A percentile compares a stretch with the other conserved stretches of the same genome.
Conservation (phyloP, 202 grass and related monocot species). For the Dendrocalamus latiflorus region DNA sequence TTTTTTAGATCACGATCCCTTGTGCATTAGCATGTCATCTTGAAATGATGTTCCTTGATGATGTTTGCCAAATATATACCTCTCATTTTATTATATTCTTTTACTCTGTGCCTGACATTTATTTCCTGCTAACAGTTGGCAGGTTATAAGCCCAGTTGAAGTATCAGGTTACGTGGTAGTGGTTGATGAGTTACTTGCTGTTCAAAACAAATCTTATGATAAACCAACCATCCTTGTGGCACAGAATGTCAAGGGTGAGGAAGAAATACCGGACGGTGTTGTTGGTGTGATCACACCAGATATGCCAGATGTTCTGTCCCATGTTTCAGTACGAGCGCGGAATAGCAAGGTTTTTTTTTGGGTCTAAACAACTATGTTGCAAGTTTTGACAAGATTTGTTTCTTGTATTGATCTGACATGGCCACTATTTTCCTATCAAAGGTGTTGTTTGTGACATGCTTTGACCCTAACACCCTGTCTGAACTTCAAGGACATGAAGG, state of each 20-base stretch:
- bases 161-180: conserved; percentile 80
- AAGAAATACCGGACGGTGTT: conserved; percentile 91
- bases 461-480: conserved; percentile 57
- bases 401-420: conserved; percentile 9
- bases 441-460: conserved; percentile 95
- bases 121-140: conserved; percentile 64
- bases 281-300: conserved; percentile 91
- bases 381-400: conserved; percentile 5
- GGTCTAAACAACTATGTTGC: conserved; percentile 5
- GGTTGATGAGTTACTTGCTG: conserved; percentile 70
- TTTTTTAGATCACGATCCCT: neutral
- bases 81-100: conserved; percentile 7
- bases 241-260: conserved; percentile 88
- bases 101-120: conserved; percentile 28
- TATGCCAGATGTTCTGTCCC: conserved; percentile 98
- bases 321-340: conserved; percentile 96
- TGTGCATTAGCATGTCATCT: neutral
- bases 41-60: conserved; percentile 18
- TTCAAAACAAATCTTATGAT: conserved; percentile 84
- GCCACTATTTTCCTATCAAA: conserved; percentile 22
- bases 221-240: conserved; percentile 85
- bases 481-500: conserved; percentile 68
- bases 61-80: conserved; percentile 1
- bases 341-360: conserved; percentile 84
- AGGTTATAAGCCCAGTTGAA: conserved; percentile 95